Percentiles rank a stretch among this genome's conserved stretches.
phyloP scores from a whole-genome alignment of 306 rosid species.

The Calophaca sinica region DNA sequence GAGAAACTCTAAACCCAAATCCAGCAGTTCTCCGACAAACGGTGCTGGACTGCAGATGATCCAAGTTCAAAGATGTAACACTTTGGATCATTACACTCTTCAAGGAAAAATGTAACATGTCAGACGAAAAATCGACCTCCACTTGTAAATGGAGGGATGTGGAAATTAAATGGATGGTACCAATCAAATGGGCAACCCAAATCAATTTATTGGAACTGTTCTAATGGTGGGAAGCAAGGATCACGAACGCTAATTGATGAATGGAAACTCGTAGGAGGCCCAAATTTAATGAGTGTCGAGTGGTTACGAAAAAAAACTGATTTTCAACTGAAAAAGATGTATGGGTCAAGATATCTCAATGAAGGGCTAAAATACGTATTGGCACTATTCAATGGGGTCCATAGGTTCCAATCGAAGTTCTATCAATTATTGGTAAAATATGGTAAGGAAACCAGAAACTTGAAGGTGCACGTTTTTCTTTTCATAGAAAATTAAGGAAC shows the following conservation, averaged over 20 bases:
- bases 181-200: background rate
- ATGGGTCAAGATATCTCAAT: constrained; percentile 34
- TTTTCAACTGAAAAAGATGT: background rate
- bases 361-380: background rate
- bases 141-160: constrained; percentile 31
- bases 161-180: constrained; percentile 18
- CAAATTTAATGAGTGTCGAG: background rate
- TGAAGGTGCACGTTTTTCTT: background rate
- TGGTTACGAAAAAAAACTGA: constrained; percentile 23
- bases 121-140: background rate
- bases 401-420: background rate
- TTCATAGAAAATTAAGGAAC: background rate
- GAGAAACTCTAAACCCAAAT: too few species aligned
- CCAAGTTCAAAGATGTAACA: too few species aligned
- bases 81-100: too few species aligned
- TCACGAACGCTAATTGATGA: constrained; percentile 25
- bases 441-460: too few species aligned
- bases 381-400: constrained; percentile 9
- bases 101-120: too few species aligned
- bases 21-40: too few species aligned
- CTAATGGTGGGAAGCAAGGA: constrained; percentile 7
- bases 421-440: background rate
- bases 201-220: constrained; percentile 22
- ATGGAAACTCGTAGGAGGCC: constrained; percentile 4
- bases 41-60: too few species aligned